These are phyloP conservation scores for Santalum album DNA, from an alignment of 164 flowering plant species.

Conservation along the genomic window DNA sequence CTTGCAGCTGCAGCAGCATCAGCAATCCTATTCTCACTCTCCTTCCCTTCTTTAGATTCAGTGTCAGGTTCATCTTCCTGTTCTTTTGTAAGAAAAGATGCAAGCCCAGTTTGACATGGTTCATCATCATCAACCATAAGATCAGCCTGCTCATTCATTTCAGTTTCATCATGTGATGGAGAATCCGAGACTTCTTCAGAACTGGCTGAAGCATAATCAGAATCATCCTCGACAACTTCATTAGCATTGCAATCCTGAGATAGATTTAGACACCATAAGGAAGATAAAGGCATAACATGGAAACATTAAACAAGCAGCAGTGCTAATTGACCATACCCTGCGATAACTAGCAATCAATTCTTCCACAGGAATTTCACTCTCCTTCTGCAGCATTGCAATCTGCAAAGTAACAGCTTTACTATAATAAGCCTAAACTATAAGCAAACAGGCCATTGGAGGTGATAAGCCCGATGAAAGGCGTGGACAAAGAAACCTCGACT, in stretches of 20 bases:
- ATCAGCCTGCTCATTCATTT: conserved; percentile 12
- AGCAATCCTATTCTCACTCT: conserved; percentile 69
- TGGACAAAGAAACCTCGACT: background rate
- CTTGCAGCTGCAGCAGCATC: conserved; percentile 99
- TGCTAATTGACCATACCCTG: conserved; percentile 40
- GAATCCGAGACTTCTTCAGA: conserved; percentile 40
- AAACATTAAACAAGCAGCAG: conserved; percentile 5
- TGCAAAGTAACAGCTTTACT: conserved; percentile 28
- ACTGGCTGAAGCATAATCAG: conserved; percentile 41
- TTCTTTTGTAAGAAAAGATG: conserved; percentile 15
- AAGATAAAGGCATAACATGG: conserved; percentile 4
- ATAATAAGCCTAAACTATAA: conserved; percentile 5
- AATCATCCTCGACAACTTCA: conserved; percentile 34
- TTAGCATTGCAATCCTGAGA: conserved; percentile 27
- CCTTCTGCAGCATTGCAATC: conserved; percentile 83
- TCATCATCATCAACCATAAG: conserved; percentile 26
- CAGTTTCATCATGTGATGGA: conserved; percentile 18
- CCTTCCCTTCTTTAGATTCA: conserved; percentile 41
- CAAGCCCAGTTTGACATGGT: conserved; percentile 12
- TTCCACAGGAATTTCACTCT: conserved; percentile 82
- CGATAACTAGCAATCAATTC: conserved; percentile 80
- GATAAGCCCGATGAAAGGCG: background rate
- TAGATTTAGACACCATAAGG: conserved; percentile 6
- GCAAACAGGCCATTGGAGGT: background rate
- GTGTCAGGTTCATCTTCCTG: conserved; percentile 17